Conservation (phyloP, 495 filamentous ascomycete species). For the Cercophora scortea region DNA sequence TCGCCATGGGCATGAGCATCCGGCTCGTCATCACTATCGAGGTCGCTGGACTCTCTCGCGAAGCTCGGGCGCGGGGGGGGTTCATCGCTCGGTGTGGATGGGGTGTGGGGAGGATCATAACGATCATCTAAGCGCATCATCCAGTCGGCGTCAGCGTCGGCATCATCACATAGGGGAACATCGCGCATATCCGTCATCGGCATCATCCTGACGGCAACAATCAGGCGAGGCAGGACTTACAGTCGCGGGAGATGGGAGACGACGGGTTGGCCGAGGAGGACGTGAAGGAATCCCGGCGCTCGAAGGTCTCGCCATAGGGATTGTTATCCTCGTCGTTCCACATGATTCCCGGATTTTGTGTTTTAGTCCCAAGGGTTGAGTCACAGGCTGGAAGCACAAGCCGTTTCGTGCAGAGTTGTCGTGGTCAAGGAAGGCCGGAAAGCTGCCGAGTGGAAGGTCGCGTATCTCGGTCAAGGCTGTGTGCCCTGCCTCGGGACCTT, state of each 20-base stretch:
- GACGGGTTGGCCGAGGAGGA: slow-evolving; percentile 61
- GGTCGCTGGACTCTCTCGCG: slow-evolving; percentile 18
- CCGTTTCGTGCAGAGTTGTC: too few relatives aligned
- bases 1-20: slow-evolving; percentile 46
- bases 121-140: slow-evolving; percentile 30
- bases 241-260: slow-evolving; percentile 49
- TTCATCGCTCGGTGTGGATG: slow-evolving; percentile 35
- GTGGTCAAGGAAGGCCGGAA: too few relatives aligned
- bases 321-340: slow-evolving; percentile 95
- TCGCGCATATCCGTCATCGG: slow-evolving; percentile 22
- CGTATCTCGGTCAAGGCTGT: neutral
- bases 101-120: slow-evolving; percentile 34
- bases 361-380: too few relatives aligned
- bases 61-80: slow-evolving; percentile 18
- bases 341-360: slow-evolving; percentile 21
- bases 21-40: slow-evolving; percentile 41
- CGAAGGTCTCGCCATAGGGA: slow-evolving; percentile 79
- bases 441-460: too few relatives aligned
- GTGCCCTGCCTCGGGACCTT: neutral
- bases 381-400: too few relatives aligned
- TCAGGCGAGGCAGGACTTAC: slow-evolving; percentile 19
- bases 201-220: slow-evolving; percentile 20
- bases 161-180: slow-evolving; percentile 8
- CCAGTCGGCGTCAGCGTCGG: slow-evolving; percentile 38
- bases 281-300: slow-evolving; percentile 69